Evolutionary conservation across 345 rosid species (phyloP), one percentile per base, ranked within the genome.

Genomic region (Gossypium rotundifolium): DNA sequence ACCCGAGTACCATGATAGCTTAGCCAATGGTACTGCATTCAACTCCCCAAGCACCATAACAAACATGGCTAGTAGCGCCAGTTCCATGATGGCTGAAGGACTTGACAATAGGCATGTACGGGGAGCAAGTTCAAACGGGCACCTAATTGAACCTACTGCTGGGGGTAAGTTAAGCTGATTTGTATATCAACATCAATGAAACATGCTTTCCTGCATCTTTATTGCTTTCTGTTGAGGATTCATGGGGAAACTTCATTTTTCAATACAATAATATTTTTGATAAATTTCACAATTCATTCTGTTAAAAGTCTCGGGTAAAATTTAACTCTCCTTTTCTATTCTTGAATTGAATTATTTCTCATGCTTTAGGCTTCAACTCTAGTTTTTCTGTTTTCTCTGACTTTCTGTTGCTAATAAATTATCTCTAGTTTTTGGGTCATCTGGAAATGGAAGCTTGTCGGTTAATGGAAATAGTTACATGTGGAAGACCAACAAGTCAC

Each of bases 401-500:
- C 65, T 71, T 75, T 38, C 9, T 25, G 14, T 68, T 63, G 38
- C 29, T 55, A 45, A 72, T 64, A 46, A 25, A 63, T 53, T 75
- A 61, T 40, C 65, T 81, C 14, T 29, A 85, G 97, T 81, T 81
- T 88, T 82, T 80, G 97, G 92, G 79, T 86, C 96, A 79, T 80
- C 93, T 76, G 85, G 88, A 76, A 88, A 84, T 76, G 96, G 93
- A 82, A 88, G 87, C 79, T 61, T 74, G 48, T 73, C 92, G 74
- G 83, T 84, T 58, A 88, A 85, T 59, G 87, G 88, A 75, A 85
- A 84, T 81, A 90, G 81, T 52, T 87, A 79, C 75, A 67, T 79
- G 68, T 91, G 96, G 99, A 84, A 76, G 76, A 89, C 82, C 80
- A 83, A 88, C 79, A 88, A 83, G 80, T 80, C 93, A 73, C 91